Evolutionary conservation across 345 rosid species (phyloP).

Genomic region (Gossypium rotundifolium): DNA sequence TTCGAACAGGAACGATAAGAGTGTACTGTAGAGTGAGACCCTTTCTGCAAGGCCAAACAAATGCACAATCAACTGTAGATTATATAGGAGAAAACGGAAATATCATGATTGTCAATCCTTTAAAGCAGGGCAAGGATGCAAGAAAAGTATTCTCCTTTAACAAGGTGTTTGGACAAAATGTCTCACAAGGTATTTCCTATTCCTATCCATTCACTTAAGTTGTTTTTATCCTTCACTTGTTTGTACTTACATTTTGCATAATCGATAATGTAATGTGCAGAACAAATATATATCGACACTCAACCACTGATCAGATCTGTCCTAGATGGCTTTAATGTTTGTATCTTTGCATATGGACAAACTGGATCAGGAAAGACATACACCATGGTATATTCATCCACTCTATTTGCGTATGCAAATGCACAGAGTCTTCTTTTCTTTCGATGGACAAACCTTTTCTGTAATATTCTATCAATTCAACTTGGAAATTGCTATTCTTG

Average conservation of each 20-base stretch:
- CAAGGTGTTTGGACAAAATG: conserved; percentile 69
- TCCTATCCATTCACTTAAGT: background rate
- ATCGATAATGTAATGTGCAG: conserved; percentile 26
- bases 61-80: conserved; percentile 65
- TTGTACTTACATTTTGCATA: background rate
- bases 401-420: background rate
- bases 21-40: conserved; percentile 93
- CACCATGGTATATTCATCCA: conserved; percentile 62
- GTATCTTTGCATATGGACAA: conserved; percentile 98
- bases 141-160: conserved; percentile 81
- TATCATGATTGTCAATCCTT: conserved; percentile 82
- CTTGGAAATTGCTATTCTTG: conserved; percentile 18
- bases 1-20: conserved; percentile 68
- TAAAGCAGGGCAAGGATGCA: conserved; percentile 82
- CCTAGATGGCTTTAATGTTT: conserved; percentile 89
- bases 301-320: conserved; percentile 81
- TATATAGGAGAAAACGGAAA: conserved; percentile 94
- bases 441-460: background rate
- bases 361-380: conserved; percentile 98
- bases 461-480: conserved; percentile 44
- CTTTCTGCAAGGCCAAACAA: conserved; percentile 60
- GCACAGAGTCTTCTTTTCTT: background rate
- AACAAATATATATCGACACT: conserved; percentile 76
- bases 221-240: background rate
- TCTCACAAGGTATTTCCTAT: conserved; percentile 59